These are phyloP conservation scores for Russula sp. DNA, from an alignment of 768 basidiomycete genomes.

Conservation along the genomic window DNA sequence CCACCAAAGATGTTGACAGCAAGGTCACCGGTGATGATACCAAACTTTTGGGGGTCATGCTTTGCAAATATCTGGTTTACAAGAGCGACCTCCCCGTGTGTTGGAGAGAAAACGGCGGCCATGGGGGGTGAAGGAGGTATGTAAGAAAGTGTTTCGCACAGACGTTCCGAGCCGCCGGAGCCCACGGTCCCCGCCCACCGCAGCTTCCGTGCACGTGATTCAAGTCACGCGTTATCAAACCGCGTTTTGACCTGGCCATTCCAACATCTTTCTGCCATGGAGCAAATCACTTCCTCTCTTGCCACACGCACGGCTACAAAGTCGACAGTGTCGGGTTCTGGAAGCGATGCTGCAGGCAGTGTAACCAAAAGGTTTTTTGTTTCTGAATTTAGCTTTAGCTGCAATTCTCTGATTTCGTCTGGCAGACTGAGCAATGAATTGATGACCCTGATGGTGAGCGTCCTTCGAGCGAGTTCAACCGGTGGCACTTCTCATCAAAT, in stretches of 20 bases:
- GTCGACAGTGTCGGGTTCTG: slow-evolving; percentile 49
- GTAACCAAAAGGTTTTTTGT: slow-evolving; percentile 76
- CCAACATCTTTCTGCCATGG: slow-evolving; percentile 45
- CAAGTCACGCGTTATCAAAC: slow-evolving; percentile 9
- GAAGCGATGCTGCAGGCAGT: slow-evolving; percentile 63
- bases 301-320: slow-evolving; percentile 57
- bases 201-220: slow-evolving; percentile 1
- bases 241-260: background rate
- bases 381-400: slow-evolving; percentile 1
- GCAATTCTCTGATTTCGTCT: slow-evolving; percentile 15
- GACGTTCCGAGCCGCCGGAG: background rate
- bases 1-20: slow-evolving; percentile 85
- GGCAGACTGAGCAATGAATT: slow-evolving; percentile 74
- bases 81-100: slow-evolving; percentile 52
- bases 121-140: slow-evolving; percentile 32
- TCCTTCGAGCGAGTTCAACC: background rate
- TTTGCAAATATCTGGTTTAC: slow-evolving; percentile 70
- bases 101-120: slow-evolving; percentile 46
- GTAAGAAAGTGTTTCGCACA: background rate
- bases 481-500: background rate
- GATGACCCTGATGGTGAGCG: slow-evolving; percentile 81
- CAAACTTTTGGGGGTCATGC: slow-evolving; percentile 74
- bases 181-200: background rate
- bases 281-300: slow-evolving; percentile 65
- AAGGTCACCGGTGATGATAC: slow-evolving; percentile 84